Evolutionary conservation across 1,284 basidiomycete species (phyloP).

Genomic region (Trichosporon asahii): DNA sequence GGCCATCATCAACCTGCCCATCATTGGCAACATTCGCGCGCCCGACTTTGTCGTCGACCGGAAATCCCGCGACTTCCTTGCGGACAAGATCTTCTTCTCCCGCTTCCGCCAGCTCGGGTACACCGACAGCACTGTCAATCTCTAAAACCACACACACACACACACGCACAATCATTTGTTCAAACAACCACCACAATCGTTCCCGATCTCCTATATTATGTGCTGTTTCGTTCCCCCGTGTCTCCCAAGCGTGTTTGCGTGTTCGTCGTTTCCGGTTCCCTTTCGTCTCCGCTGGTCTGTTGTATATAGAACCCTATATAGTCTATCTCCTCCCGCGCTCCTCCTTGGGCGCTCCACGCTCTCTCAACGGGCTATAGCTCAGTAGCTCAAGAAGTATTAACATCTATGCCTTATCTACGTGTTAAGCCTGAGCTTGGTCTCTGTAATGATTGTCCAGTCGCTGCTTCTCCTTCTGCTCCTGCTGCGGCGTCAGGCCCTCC

Average conservation of each 20-base stretch:
- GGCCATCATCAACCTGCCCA: conserved; percentile 34
- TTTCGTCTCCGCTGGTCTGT: not conserved
- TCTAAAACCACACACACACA: not conserved
- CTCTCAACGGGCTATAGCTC: not conserved
- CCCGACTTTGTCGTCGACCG: conserved; percentile 32
- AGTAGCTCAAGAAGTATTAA: not conserved
- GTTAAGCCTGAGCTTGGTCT: not conserved
- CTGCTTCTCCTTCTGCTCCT: not conserved
- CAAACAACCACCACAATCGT: not conserved
- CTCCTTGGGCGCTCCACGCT: not conserved
- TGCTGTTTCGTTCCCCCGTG: not conserved
- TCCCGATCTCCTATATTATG: not conserved
- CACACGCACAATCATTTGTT: not conserved
- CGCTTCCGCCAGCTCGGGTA: conserved; percentile 27
- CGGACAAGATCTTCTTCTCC: conserved; percentile 32
- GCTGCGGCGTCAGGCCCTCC: not conserved
- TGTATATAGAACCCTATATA: conserved; percentile 9
- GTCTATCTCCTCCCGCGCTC: not conserved
- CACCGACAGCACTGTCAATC: conserved; percentile 6
- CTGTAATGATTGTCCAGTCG: not conserved
- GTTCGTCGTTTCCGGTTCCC: not conserved
- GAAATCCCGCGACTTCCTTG: conserved; percentile 35
- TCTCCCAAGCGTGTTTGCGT: not conserved
- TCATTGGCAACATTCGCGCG: conserved; percentile 29
- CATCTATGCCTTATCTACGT: not conserved